A percentile compares a stretch with the other conserved stretches of the same genome.
These are phyloP conservation scores for Setaria italica DNA, from an alignment of 202 grass and related monocot species.

Conservation along the genomic window DNA sequence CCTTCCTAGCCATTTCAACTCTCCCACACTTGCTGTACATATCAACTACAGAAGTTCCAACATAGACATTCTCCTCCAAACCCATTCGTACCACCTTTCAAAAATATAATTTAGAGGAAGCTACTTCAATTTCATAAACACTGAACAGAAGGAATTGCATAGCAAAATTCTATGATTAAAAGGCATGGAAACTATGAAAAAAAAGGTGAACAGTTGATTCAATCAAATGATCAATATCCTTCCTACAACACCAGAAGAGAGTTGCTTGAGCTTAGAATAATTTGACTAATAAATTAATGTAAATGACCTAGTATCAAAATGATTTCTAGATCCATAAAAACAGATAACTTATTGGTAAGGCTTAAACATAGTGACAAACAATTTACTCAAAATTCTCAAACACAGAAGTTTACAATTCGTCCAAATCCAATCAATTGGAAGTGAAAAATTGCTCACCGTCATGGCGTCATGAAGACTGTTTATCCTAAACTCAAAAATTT, in stretches of 20 bases:
- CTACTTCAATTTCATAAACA: conserved; percentile 11
- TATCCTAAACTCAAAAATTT: background rate
- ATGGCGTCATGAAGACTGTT: background rate
- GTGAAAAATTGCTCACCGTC: background rate
- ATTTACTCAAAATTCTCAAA: conserved; percentile 21
- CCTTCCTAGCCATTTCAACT: conserved; percentile 76
- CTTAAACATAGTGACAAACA: conserved; percentile 1
- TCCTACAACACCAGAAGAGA: background rate
- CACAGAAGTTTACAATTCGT: background rate
- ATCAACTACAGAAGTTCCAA: conserved; percentile 85
- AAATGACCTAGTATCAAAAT: conserved; percentile 20
- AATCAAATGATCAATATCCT: background rate
- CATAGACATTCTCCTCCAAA: conserved; percentile 82
- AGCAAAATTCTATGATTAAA: conserved; percentile 10
- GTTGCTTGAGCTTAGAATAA: background rate
- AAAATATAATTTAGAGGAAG: conserved; percentile 42
- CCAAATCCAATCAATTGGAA: background rate
- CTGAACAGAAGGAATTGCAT: background rate
- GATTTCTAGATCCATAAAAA: conserved; percentile 3
- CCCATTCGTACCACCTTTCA: conserved; percentile 70
- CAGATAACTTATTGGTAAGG: background rate
- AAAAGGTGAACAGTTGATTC: conserved; percentile 27
- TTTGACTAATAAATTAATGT: background rate
- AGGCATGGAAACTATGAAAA: conserved; percentile 2
- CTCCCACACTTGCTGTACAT: conserved; percentile 94